Conservation (phyloP, 306 rosid species). For the Aeschynomene evenia region DNA sequence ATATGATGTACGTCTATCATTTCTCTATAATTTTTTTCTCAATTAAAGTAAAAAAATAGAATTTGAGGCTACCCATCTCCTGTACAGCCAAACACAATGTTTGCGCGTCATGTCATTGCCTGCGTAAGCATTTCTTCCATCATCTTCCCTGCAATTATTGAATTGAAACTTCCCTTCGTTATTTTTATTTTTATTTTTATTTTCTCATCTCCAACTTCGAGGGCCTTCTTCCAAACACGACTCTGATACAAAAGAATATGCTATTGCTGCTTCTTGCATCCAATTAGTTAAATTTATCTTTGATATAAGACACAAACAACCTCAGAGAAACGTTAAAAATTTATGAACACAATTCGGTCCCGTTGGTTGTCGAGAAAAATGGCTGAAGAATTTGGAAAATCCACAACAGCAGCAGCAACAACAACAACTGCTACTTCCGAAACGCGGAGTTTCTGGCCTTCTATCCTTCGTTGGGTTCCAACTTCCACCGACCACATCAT, state of each 20-base stretch:
- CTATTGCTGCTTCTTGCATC: not conserved
- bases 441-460: conserved; percentile 65
- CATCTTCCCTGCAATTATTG: not conserved
- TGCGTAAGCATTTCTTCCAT: conserved; percentile 21
- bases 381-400: conserved; percentile 59
- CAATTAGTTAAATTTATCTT: no score
- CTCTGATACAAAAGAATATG: not conserved
- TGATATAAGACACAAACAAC: no score
- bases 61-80: not conserved
- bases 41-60: not conserved
- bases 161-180: not conserved
- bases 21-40: no score
- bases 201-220: not conserved
- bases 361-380: conserved; percentile 46
- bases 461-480: conserved; percentile 89
- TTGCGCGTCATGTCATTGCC: conserved; percentile 36
- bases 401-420: not conserved
- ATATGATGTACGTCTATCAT: no score
- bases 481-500: conserved; percentile 80
- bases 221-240: not conserved
- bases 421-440: not conserved
- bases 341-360: conserved; percentile 52
- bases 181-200: no score
- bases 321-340: not conserved
- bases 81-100: no score